phyloP scores from a whole-genome alignment of 2,329 filamentous ascomycete species.

The Metarhizium anisopliae region DNA sequence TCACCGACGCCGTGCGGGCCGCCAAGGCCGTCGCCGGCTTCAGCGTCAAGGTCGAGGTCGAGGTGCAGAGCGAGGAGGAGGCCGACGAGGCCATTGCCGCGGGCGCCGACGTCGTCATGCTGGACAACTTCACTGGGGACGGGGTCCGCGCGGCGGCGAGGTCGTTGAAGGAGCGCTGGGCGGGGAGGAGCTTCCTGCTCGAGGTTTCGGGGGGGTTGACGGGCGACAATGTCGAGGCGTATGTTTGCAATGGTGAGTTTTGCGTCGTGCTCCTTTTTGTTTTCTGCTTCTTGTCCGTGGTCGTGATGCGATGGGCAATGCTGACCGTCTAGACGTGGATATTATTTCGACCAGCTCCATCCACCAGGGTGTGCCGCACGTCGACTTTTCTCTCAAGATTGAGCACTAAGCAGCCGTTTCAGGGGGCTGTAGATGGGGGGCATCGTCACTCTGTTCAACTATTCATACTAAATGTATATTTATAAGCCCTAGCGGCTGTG shows the following conservation, averaged over 20 bases:
- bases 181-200: slow-evolving; percentile 65
- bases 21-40: slow-evolving; percentile 83
- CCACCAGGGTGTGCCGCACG: slow-evolving; percentile 86
- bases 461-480: too few species aligned
- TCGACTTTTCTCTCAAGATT: slow-evolving; percentile 96
- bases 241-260: slow-evolving; percentile 62
- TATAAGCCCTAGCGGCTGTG: too few species aligned
- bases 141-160: slow-evolving; percentile 67
- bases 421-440: too few species aligned
- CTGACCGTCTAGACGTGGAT: slow-evolving; percentile 61
- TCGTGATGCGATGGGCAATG: background rate
- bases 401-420: slow-evolving; percentile 19
- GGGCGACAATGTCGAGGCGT: slow-evolving; percentile 71
- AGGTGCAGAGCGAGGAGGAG: slow-evolving; percentile 80
- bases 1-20: slow-evolving; percentile 74
- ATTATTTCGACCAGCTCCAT: slow-evolving; percentile 95
- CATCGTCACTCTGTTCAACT: too few species aligned
- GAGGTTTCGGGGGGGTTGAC: slow-evolving; percentile 91
- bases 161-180: slow-evolving; percentile 73
- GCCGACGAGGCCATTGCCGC: slow-evolving; percentile 86
- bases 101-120: slow-evolving; percentile 92
- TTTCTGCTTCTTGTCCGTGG: background rate
- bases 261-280: background rate
- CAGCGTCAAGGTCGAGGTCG: slow-evolving; percentile 89
- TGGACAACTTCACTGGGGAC: slow-evolving; percentile 86